These are phyloP conservation scores for Calonectria hawksworthii DNA, from an alignment of 2,329 filamentous ascomycete genomes.

Conservation along the genomic window DNA sequence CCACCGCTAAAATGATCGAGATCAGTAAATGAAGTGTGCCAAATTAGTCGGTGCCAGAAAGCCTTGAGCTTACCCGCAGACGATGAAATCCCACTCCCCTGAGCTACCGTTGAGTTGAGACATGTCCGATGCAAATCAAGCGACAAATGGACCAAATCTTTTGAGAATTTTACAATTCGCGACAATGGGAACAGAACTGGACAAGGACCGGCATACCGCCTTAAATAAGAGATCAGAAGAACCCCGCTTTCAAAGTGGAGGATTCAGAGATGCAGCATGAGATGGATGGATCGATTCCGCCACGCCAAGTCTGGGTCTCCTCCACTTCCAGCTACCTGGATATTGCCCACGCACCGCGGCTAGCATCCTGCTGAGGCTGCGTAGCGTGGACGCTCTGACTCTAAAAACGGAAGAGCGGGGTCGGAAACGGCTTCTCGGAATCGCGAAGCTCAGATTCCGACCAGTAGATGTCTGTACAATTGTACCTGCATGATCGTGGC, in stretches of 20 bases:
- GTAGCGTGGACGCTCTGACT: not conserved
- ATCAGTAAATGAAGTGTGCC: not conserved
- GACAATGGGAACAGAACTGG: not conserved
- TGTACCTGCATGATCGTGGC: not conserved
- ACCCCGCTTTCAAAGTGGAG: not conserved
- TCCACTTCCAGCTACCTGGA: not conserved
- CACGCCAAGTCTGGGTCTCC: not conserved
- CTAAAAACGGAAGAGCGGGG: not conserved
- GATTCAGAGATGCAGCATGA: not conserved
- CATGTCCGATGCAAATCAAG: not conserved
- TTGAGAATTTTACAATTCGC: not conserved
- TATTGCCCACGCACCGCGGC: not conserved
- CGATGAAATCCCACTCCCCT: slow-evolving; percentile 46
- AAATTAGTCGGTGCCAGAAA: not conserved
- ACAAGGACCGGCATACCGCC: not conserved
- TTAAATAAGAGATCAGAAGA: not conserved
- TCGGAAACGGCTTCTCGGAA: slow-evolving; percentile 9
- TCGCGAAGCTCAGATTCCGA: not conserved
- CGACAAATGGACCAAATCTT: not conserved
- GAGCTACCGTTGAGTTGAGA: not conserved
- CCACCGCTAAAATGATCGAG: slow-evolving; percentile 45
- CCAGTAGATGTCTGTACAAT: not conserved
- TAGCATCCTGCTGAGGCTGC: not conserved
- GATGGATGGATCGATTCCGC: not conserved
- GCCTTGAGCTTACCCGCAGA: slow-evolving; percentile 48